phyloP scores from a whole-genome alignment of 2,329 filamentous ascomycete species.

The Alternaria ethzedia region DNA sequence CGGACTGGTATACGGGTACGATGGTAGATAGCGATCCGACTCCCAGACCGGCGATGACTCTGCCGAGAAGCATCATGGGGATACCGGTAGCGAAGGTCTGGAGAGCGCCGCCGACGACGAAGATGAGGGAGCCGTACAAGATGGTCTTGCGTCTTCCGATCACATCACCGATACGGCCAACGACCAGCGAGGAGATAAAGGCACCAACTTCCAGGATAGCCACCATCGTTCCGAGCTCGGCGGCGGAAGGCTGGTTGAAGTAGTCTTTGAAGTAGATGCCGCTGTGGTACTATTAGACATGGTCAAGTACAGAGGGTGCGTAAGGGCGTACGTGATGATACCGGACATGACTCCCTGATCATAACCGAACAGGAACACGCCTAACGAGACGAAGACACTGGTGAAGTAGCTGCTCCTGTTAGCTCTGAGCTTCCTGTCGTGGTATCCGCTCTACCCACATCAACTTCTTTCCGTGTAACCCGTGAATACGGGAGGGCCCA shows the following conservation, averaged over 20 bases:
- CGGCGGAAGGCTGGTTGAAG: constrained; percentile 85
- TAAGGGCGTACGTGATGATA: constrained; percentile 67
- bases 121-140: constrained; percentile 89
- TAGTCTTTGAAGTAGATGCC: constrained; percentile 89
- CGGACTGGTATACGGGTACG: constrained; percentile 61
- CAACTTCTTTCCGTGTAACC: constrained; percentile 93
- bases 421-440: constrained; percentile 1
- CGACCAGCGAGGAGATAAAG: constrained; percentile 83
- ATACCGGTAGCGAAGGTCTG: constrained; percentile 84
- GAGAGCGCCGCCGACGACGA: constrained; percentile 80
- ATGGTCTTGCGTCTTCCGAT: constrained; percentile 91
- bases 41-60: constrained; percentile 59
- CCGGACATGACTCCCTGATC: constrained; percentile 89
- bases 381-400: constrained; percentile 85
- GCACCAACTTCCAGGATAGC: constrained; percentile 95
- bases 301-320: constrained; percentile 24
- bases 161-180: constrained; percentile 88
- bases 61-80: constrained; percentile 76
- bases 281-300: constrained; percentile 57
- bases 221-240: constrained; percentile 95
- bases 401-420: constrained; percentile 79
- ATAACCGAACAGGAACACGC: constrained; percentile 88
- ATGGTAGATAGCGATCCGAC: constrained; percentile 60
- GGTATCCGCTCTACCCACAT: constrained; percentile 64
- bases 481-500: constrained; percentile 74